A percentile compares a stretch with the other conserved stretches of the same genome.
Conservation (phyloP, 73 alveolate species). For the Stentor roeselii region DNA sequence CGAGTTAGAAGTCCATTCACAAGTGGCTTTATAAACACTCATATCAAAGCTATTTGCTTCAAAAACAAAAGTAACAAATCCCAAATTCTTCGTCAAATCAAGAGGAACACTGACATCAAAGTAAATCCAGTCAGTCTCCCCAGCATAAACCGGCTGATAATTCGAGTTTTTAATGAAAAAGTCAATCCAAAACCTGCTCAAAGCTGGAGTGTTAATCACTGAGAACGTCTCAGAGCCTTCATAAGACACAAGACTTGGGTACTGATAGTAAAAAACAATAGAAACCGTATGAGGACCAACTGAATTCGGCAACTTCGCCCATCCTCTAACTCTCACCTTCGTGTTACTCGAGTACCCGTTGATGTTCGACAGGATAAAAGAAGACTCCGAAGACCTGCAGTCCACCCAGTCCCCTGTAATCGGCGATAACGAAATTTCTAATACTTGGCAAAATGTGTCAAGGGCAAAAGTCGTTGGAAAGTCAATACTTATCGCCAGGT, state of each 20-base stretch:
- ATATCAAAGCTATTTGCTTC: not conserved
- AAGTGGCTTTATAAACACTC: not conserved
- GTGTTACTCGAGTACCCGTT: not conserved
- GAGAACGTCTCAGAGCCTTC: not conserved
- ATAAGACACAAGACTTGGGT: not conserved
- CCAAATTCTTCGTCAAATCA: not conserved
- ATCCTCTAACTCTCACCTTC: not conserved
- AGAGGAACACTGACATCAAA: not conserved
- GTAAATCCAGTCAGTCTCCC: not conserved
- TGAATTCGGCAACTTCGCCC: constrained; percentile 20
- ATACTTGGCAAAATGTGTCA: not conserved
- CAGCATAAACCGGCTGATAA: not conserved
- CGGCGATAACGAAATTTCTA: not conserved
- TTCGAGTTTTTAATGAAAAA: not conserved
- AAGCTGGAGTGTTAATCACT: not conserved
- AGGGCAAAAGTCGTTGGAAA: not conserved
- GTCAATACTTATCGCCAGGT: not conserved
- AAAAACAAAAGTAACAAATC: not conserved
- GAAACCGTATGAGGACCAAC: constrained; percentile 15
- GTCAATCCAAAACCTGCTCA: not conserved
- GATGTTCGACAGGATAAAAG: not conserved
- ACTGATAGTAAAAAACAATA: not conserved
- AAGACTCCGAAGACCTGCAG: not conserved
- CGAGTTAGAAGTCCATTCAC: not conserved
- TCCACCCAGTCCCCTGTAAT: not conserved